Evolutionary conservation across 768 basidiomycete genomes (phyloP).

Genomic region (Suillus sp.): DNA sequence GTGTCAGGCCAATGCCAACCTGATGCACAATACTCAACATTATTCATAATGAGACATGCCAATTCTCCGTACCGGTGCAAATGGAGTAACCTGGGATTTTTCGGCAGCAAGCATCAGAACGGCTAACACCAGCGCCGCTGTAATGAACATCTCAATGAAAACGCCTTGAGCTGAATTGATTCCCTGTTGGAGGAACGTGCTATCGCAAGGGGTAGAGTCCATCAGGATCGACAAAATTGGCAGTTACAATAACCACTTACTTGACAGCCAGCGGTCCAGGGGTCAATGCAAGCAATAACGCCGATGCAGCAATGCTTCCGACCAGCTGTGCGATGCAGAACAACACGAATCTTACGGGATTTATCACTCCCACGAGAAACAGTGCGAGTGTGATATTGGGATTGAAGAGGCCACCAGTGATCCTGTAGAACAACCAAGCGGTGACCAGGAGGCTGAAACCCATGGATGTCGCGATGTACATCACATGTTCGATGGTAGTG

Average conservation of each 20-base stretch:
- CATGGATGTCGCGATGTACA: slow-evolving; percentile 62
- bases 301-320: slow-evolving; percentile 62
- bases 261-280: slow-evolving; percentile 57
- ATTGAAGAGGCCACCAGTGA: slow-evolving; percentile 68
- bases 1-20: slow-evolving; percentile 67
- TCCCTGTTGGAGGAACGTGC: slow-evolving; percentile 48
- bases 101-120: slow-evolving; percentile 77
- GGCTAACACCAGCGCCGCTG: slow-evolving; percentile 56
- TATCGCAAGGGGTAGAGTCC: slow-evolving; percentile 22
- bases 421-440: slow-evolving; percentile 68
- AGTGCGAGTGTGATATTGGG: slow-evolving; percentile 63
- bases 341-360: slow-evolving; percentile 56
- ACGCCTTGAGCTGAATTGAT: slow-evolving; percentile 58
- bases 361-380: slow-evolving; percentile 55
- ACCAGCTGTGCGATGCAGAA: slow-evolving; percentile 63
- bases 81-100: slow-evolving; percentile 65
- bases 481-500: slow-evolving; percentile 42
- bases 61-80: slow-evolving; percentile 56
- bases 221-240: background rate
- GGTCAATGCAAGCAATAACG: slow-evolving; percentile 54
- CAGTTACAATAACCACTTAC: slow-evolving; percentile 36
- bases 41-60: background rate
- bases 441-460: slow-evolving; percentile 63
- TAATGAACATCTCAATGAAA: slow-evolving; percentile 75
- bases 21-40: slow-evolving; percentile 24